These are phyloP conservation scores for Verticillium dahliae DNA, from an alignment of 2,329 filamentous ascomycete genomes.

Conservation along the genomic window DNA sequence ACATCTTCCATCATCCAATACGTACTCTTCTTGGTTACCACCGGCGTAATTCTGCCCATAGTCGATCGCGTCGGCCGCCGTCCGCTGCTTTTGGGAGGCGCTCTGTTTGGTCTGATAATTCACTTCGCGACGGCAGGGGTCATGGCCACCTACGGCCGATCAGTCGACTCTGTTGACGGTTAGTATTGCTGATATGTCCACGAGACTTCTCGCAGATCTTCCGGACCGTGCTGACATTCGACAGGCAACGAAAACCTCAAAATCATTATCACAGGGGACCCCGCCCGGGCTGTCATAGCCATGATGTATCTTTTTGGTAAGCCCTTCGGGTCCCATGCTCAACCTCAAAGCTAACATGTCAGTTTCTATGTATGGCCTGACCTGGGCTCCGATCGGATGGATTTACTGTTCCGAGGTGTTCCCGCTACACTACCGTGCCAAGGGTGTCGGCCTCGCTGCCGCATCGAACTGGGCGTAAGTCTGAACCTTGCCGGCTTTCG, in stretches of 20 bases:
- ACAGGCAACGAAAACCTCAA: constrained; percentile 35
- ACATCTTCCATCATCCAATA: constrained; percentile 49
- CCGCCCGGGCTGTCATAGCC: constrained; percentile 44
- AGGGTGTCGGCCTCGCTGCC: constrained; percentile 46
- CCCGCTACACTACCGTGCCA: constrained; percentile 41
- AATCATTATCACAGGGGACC: constrained; percentile 35
- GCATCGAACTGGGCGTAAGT: constrained; percentile 37
- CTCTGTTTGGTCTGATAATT: constrained; percentile 35
- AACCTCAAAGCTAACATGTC: neutral
- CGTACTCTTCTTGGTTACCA: constrained; percentile 48
- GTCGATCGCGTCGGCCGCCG: constrained; percentile 44
- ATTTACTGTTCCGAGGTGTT: constrained; percentile 28
- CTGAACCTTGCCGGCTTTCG: neutral
- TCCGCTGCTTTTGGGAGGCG: constrained; percentile 36
- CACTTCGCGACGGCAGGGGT: constrained; percentile 42
- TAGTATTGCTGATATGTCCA: constrained; percentile 4
- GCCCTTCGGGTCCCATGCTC: constrained; percentile 12
- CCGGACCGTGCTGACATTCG: constrained; percentile 11
- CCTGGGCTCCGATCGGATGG: constrained; percentile 25
- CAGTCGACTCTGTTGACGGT: constrained; percentile 31
- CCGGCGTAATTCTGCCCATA: constrained; percentile 38
- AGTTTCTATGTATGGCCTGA: constrained; percentile 18
- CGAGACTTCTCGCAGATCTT: neutral
- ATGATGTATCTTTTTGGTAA: constrained; percentile 37
- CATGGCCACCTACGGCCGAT: constrained; percentile 41